A percentile compares a stretch with the other conserved stretches of the same genome.
Conservation (phyloP, 2,329 filamentous ascomycete species). For the Penicillium sp. region DNA sequence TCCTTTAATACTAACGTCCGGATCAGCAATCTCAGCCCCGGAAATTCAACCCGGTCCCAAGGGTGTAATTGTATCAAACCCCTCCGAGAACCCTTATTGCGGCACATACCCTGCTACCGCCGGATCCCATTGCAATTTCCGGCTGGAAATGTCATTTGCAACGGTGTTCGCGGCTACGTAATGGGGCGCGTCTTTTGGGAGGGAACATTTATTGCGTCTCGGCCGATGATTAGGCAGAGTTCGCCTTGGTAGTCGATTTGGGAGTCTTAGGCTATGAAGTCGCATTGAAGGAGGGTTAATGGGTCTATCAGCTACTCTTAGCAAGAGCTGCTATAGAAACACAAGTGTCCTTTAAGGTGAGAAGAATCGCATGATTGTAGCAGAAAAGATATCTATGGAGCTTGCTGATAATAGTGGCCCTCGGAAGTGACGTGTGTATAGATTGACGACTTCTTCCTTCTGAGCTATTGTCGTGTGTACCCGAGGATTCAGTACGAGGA, state of each 20-base stretch:
- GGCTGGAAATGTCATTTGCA: constrained; percentile 60
- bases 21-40: constrained; percentile 49
- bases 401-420: too few species aligned
- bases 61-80: constrained; percentile 61
- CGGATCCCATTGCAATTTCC: constrained; percentile 58
- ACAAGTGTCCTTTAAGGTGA: too few species aligned
- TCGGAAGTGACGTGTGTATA: too few species aligned
- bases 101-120: constrained; percentile 55
- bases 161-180: constrained; percentile 60
- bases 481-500: too few species aligned
- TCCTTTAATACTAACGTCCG: constrained; percentile 52
- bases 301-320: too few species aligned
- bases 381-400: too few species aligned
- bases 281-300: too few species aligned
- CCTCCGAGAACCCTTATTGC: constrained; percentile 62
- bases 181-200: constrained; percentile 46
- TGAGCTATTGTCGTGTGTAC: too few species aligned
- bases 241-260: constrained; percentile 74
- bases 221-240: constrained; percentile 60
- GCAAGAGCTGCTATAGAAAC: too few species aligned
- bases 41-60: constrained; percentile 56
- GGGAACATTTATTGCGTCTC: constrained; percentile 56
- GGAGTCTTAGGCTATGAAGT: constrained; percentile 58
- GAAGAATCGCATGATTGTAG: too few species aligned
- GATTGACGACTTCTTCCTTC: too few species aligned